Evolutionary conservation across 345 rosid species (phyloP).

Genomic region (Cardiospermum halicacabum): DNA sequence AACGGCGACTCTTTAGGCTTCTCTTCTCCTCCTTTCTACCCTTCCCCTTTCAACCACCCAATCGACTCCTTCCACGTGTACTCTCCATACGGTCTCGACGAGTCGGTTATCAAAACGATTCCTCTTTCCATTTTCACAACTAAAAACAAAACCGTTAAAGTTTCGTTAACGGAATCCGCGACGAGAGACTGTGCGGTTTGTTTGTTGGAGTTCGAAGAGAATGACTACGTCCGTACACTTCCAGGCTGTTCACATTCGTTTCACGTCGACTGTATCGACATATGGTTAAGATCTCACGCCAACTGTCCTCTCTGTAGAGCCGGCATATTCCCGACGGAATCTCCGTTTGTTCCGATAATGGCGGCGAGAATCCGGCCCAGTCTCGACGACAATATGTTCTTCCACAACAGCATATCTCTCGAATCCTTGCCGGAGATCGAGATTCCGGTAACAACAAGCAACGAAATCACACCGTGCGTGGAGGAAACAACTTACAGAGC

Average conservation of each 20-base stretch:
- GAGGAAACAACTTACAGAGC: slow-evolving; percentile 44
- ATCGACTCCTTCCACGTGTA: slow-evolving; percentile 33
- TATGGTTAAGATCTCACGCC: slow-evolving; percentile 87
- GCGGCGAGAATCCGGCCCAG: slow-evolving; percentile 86
- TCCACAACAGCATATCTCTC: slow-evolving; percentile 17
- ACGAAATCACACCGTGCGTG: slow-evolving; percentile 34
- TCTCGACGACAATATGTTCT: slow-evolving; percentile 49
- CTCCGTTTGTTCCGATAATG: slow-evolving; percentile 81
- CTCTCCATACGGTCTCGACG: slow-evolving; percentile 80
- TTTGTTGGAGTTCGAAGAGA: slow-evolving; percentile 75
- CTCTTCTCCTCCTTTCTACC: slow-evolving; percentile 50
- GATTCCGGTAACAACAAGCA: slow-evolving; percentile 13
- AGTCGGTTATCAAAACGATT: slow-evolving; percentile 74
- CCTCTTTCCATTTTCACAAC: slow-evolving; percentile 65
- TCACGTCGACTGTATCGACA: slow-evolving; percentile 90
- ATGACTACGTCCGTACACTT: slow-evolving; percentile 77
- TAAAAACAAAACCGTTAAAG: slow-evolving; percentile 13
- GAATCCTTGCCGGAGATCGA: slow-evolving; percentile 25
- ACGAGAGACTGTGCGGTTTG: slow-evolving; percentile 79
- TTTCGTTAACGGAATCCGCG: slow-evolving; percentile 19
- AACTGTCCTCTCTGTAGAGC: slow-evolving; percentile 92
- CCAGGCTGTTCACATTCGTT: slow-evolving; percentile 83
- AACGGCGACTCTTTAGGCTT: slow-evolving; percentile 43
- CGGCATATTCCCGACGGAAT: slow-evolving; percentile 50
- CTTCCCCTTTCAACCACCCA: slow-evolving; percentile 42